phyloP scores from a whole-genome alignment of 148 eudicot species.

The Cornus controversa region DNA sequence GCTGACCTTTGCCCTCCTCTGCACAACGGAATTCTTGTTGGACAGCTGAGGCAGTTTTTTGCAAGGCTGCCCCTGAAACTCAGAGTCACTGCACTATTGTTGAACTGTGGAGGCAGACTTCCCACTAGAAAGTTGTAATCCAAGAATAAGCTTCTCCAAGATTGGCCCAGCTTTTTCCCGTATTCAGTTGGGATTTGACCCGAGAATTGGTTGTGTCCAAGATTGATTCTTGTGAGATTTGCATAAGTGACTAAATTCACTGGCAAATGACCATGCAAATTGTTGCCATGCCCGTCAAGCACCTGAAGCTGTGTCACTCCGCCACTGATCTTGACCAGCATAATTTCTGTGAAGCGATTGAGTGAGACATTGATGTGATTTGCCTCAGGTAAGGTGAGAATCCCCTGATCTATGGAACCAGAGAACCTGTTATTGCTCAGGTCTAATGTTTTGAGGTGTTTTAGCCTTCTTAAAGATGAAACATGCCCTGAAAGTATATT shows the following conservation, averaged over 20 bases:
- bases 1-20: slow-evolving; percentile 71
- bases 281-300: slow-evolving; percentile 55
- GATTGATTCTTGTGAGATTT: slow-evolving; percentile 40
- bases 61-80: slow-evolving; percentile 50
- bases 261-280: slow-evolving; percentile 53
- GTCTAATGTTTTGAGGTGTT: slow-evolving; percentile 37
- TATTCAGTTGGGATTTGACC: slow-evolving; percentile 57
- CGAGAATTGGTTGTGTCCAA: slow-evolving; percentile 53
- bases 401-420: slow-evolving; percentile 36
- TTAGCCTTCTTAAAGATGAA: slow-evolving; percentile 34
- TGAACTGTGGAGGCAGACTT: slow-evolving; percentile 47
- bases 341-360: slow-evolving; percentile 51
- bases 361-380: slow-evolving; percentile 41
- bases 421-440: slow-evolving; percentile 62
- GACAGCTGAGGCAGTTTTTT: slow-evolving; percentile 69
- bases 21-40: slow-evolving; percentile 37
- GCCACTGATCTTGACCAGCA: slow-evolving; percentile 36
- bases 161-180: slow-evolving; percentile 38
- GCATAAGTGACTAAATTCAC: slow-evolving; percentile 48
- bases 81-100: not conserved
- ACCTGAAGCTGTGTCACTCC: slow-evolving; percentile 33
- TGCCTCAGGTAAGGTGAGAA: slow-evolving; percentile 48
- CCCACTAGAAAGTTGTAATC: slow-evolving; percentile 67
- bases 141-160: slow-evolving; percentile 57
- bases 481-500: slow-evolving; percentile 64